Evolutionary conservation across 345 rosid genomes (phyloP).

Genomic region (Salix caprea): DNA sequence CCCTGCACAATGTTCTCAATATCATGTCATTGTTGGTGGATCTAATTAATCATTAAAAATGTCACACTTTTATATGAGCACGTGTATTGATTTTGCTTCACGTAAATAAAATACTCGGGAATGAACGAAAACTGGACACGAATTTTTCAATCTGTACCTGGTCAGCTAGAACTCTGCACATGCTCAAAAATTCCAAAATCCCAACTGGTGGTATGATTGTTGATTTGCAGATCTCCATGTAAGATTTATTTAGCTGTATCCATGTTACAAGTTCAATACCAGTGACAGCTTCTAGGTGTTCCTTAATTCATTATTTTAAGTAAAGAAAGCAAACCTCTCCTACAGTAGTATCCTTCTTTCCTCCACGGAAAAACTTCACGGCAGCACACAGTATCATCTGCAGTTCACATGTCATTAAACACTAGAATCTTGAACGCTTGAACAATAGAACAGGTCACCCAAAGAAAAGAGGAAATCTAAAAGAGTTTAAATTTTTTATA

Average conservation of each 20-base stretch:
- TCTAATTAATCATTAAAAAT: neutral
- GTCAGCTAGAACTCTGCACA: constrained; percentile 77
- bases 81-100: neutral
- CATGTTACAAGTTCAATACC: constrained; percentile 4
- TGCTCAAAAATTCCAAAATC: constrained; percentile 54
- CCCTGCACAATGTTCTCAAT: constrained; percentile 40
- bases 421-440: neutral
- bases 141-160: constrained; percentile 48
- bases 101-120: neutral
- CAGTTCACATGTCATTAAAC: neutral
- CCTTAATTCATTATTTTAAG: constrained; percentile 2
- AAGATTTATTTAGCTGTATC: constrained; percentile 70
- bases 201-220: constrained; percentile 62
- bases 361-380: constrained; percentile 66
- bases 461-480: neutral
- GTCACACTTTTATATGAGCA: neutral
- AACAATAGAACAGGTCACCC: neutral
- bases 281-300: neutral
- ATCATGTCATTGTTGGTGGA: neutral
- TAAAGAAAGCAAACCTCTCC: constrained; percentile 53
- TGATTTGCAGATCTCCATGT: constrained; percentile 66
- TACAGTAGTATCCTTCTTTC: constrained; percentile 70
- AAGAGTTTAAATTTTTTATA: neutral
- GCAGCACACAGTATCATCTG: constrained; percentile 84
- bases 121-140: neutral